Conservation (phyloP, 345 rosid genomes). For the Isatis tinctoria region DNA sequence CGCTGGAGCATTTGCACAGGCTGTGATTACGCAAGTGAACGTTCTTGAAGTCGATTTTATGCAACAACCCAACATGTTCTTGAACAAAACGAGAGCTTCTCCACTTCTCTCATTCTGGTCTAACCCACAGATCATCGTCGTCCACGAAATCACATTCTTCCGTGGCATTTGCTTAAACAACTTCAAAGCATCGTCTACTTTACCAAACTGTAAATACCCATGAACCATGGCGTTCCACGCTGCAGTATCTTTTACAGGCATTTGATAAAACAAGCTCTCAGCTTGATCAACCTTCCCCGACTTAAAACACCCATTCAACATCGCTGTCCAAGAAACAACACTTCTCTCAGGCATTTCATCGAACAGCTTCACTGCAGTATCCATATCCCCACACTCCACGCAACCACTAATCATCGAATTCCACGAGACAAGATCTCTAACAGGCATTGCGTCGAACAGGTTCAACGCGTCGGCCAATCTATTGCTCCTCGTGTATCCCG, state of each 20-base stretch:
- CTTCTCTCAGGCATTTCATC: conserved; percentile 64
- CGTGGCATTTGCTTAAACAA: conserved; percentile 60
- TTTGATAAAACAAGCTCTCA: conserved; percentile 47
- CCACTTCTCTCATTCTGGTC: conserved; percentile 47
- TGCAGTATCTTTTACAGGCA: conserved; percentile 58
- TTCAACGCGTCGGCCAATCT: conserved; percentile 47
- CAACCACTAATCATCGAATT: conserved; percentile 69
- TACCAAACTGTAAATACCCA: conserved; percentile 57
- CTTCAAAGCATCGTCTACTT: conserved; percentile 44
- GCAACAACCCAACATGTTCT: conserved; percentile 45
- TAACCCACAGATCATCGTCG: conserved; percentile 75
- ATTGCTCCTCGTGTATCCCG: conserved; percentile 31
- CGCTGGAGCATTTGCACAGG: conserved; percentile 50
- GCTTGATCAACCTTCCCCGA: conserved; percentile 53
- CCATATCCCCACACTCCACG: conserved; percentile 52
- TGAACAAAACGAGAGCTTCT: conserved; percentile 49
- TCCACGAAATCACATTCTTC: conserved; percentile 73
- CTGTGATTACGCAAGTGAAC: conserved; percentile 47
- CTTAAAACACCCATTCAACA: conserved; percentile 60
- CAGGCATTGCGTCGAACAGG: conserved; percentile 46
- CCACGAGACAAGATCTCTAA: conserved; percentile 58
- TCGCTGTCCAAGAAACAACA: conserved; percentile 71
- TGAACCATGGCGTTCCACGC: conserved; percentile 74
- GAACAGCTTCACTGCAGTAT: conserved; percentile 42
- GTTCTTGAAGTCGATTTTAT: conserved; percentile 48